These are phyloP conservation scores for Pseudogymnoascus sp. DNA, from an alignment of 2,329 filamentous ascomycete genomes.

Conservation along the genomic window DNA sequence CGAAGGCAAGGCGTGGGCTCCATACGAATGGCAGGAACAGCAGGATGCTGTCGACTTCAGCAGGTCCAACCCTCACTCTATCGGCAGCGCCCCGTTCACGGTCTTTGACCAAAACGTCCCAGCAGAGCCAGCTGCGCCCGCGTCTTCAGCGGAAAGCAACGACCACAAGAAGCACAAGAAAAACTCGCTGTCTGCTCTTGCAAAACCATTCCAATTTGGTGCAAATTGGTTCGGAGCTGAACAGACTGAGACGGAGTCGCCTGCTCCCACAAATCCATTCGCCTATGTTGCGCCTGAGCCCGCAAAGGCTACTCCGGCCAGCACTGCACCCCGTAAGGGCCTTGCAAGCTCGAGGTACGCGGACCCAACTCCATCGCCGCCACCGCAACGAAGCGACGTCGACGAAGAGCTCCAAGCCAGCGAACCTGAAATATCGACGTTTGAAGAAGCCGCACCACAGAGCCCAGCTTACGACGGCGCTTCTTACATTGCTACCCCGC, in stretches of 20 bases:
- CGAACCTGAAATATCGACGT: background rate
- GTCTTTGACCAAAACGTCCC: constrained; percentile 30
- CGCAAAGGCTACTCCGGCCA: constrained; percentile 8
- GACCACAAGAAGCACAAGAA: constrained; percentile 30
- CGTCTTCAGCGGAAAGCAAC: background rate
- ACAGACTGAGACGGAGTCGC: background rate
- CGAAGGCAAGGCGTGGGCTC: constrained; percentile 44
- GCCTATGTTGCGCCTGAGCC: constrained; percentile 7
- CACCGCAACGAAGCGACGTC: background rate
- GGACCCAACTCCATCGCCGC: background rate
- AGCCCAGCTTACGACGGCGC: background rate
- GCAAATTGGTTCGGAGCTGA: constrained; percentile 9
- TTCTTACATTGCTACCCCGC: background rate
- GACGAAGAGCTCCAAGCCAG: background rate
- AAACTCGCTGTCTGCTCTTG: constrained; percentile 59
- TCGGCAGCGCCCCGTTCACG: constrained; percentile 44
- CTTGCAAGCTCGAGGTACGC: background rate
- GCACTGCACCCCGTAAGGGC: background rate
- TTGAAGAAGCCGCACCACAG: background rate
- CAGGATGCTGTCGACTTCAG: constrained; percentile 32
- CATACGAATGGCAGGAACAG: constrained; percentile 50
- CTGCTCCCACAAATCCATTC: background rate
- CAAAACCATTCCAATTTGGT: constrained; percentile 52
- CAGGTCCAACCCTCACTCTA: constrained; percentile 38
- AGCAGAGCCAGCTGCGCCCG: constrained; percentile 2